Evolutionary conservation across 148 eudicot species (phyloP), one percentile per base, ranked within the genome.

Genomic region (Simmondsia chinensis): DNA sequence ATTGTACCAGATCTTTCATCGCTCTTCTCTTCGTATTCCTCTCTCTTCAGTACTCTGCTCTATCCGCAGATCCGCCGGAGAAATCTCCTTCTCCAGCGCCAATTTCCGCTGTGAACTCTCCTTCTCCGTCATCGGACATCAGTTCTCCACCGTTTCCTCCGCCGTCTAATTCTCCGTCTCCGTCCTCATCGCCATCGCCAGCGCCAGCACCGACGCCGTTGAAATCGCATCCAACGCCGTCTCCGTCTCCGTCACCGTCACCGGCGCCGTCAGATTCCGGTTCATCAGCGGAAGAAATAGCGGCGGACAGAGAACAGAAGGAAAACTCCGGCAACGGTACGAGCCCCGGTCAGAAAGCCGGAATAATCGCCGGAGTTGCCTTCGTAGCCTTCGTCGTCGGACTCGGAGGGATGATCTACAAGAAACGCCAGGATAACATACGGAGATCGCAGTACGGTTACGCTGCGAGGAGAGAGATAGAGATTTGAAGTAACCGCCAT

Each of bases 401-500:
- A 10, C 12, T 58, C 3, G 83, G 66, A 4, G 83, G 69, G 7
- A 16, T 65, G 10, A 44, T 81, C 13, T 77, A 81, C 39, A 77
- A 53, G 78, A 81, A 73, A 37, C 60, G 89, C 33, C 72, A 61
- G 51, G 71, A 73, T 36, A 81, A 77, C 29, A 61, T 81, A 11
- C 72, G 48, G 9, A 61, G 87, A 13, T 29, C 76, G 15, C 64
- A 70, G 59, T 75, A 65, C 35, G 75, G 75, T 22, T 51, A 60
- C 52, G 72, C 64, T 6, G 73, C 80, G 9, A 47, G 79, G 35
- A 63, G 63, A 38, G 67, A 46, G 1, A 43, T 59, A 20, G 50
- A 49, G 30, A 43, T 33, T 7, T 33, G 37, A 29, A 27, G 27
- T 29, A 25, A 39, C 23, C 12, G 26, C 26, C 20, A 20, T 24